Evolutionary conservation across 2,329 filamentous ascomycete genomes (phyloP), one percentile per base, ranked within the genome.

Genomic region (Diaporthe aspalathi): DNA sequence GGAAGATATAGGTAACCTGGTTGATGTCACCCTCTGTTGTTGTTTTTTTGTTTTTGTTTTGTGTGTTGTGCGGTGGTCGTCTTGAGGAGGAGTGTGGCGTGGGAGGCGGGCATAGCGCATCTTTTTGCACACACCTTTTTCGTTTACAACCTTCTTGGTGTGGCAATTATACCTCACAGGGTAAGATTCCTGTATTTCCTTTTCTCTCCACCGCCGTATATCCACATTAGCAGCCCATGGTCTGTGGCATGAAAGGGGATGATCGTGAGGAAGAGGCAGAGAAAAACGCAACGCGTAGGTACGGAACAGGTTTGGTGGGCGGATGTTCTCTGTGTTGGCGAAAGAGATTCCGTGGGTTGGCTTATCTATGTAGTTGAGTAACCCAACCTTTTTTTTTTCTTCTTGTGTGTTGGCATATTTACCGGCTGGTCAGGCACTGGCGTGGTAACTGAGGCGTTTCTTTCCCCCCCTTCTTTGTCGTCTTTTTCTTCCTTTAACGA

Each of bases 351-450:
- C 24, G 52, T 3, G 5, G n/a, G 16, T 22, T 45, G 60, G 27
- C 6, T 38, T 38, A n/a, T n/a, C 9, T 38, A 12, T 9, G 5
- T 38, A 38, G 32, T 11, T 38, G 9, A 38, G 32, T 32, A 32
- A 32, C 8, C 32, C 32, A 49, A 27, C 49, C 29, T 50, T 20
- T 50, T 47, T 50, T n/a, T 50, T 50, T 35, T 35, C 38, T 20
- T 50, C 32, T 50, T n/a, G 38, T 50, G 22, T 35, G 32, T 35
- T n/a, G 60, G 43, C 43, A 65, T 65, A 65, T 50, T n/a, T 24
- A 50, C 60, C 60, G 60, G 60, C 60, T 65, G 45, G 60, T 65
- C 60, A 50, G 60, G 60, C 20, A 65, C 60, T 65, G 45, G 60
- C 43, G 45, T 20, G 60, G 29, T 17, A 9, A 47, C 11, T 16